Evolutionary conservation across 441 rosid species (phyloP), one percentile per base, ranked within the genome.

Genomic region (California macrophylla): DNA sequence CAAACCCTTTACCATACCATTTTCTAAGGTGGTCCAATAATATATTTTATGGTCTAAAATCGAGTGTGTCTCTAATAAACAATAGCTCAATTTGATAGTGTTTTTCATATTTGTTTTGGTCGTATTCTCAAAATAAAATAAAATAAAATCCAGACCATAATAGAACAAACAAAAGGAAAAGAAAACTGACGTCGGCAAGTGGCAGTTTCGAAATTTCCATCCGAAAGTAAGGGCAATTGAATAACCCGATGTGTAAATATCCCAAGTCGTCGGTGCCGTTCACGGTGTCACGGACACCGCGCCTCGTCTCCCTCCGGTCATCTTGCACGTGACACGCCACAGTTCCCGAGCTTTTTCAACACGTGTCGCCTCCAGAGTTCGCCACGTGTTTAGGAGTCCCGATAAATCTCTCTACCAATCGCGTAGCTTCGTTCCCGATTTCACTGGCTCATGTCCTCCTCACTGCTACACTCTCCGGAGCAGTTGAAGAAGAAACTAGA

Each of bases 391-490:
- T 0, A 12, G 0, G 67, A 32, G 23, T 29, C 28, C 5, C 38
- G 76, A 80, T 75, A 78, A 80, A 84, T 75, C 81, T 79, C 80
- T 74, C 6, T 13, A 21, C 65, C 66, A 26, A 58, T 60, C 34
- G 24, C 30, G 24, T 15, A 26, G 47, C 45, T 28, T 45, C 65
- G 36, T 64, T 66, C 58, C 69, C 66, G 69, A 42, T 70, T 71
- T 64, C 10, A 60, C 45, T 8, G 38, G 64, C 62, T 45, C 72
- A 47, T 36, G 30, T 63, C 74, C 20, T 8, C 6, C 16, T 56
- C 50, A 25, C 63, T 30, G 28, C 34, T 65, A 68, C 18, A 68
- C 18, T 10, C 26, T 24, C 66, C 66, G 40, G 58, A 7, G 64
- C 65, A 50, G 58, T 50, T 8, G 63, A 58, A 58, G 63, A 58